phyloP scores from a whole-genome alignment of 495 filamentous ascomycete species.

The Penicillium samsonianum region DNA sequence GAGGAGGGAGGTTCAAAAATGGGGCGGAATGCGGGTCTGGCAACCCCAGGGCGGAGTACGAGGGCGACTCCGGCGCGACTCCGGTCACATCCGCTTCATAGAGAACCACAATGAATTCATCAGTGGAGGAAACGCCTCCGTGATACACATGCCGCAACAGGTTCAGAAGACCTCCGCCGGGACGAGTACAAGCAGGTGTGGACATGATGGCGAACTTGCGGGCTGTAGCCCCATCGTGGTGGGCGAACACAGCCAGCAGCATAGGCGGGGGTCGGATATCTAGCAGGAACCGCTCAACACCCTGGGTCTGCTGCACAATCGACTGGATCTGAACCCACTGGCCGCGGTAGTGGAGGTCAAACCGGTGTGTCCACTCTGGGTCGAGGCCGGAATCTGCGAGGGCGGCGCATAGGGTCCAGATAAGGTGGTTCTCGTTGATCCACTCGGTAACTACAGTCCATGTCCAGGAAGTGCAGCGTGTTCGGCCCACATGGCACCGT shows the following conservation, averaged over 20 bases:
- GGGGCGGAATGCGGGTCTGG: too few relatives aligned
- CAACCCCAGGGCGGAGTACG: not conserved
- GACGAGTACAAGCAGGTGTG: not conserved
- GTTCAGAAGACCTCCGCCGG: not conserved
- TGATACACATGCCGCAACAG: not conserved
- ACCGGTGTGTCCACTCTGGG: not conserved
- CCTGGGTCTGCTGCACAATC: not conserved
- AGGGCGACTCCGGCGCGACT: not conserved
- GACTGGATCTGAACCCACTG: not conserved
- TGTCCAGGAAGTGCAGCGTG: not conserved
- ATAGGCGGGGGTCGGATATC: not conserved
- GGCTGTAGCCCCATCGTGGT: not conserved
- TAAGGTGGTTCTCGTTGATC: slow-evolving; percentile 2
- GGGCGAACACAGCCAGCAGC: not conserved
- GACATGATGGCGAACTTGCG: not conserved
- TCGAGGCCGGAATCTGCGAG: not conserved
- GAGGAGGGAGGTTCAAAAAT: too few relatives aligned
- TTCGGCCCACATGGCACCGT: not conserved
- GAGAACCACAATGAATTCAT: not conserved
- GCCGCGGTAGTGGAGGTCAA: not conserved
- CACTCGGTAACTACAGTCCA: not conserved
- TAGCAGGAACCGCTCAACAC: not conserved
- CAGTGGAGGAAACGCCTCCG: not conserved
- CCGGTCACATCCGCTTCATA: not conserved
- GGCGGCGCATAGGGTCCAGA: not conserved